Conservation (phyloP, 805 yeast genomes). For the Isabelozyma gotoi region DNA sequence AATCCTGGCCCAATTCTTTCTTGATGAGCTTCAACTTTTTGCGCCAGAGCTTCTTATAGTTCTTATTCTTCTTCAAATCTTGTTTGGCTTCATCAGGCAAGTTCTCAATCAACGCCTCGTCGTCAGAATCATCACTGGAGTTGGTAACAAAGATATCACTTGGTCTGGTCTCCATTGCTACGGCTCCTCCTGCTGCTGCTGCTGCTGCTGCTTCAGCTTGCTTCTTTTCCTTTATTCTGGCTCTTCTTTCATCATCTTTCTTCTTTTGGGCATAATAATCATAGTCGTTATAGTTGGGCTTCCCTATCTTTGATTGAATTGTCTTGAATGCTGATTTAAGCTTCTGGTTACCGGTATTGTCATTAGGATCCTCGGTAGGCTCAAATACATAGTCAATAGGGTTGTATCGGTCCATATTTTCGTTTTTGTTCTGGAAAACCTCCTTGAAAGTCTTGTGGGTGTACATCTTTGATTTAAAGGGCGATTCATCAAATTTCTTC, state of each 20-base stretch:
- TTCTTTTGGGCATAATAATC: constrained; percentile 30
- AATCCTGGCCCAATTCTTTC: constrained; percentile 3
- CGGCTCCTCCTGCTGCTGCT: constrained; percentile 1
- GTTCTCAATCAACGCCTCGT: neutral
- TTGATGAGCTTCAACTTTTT: constrained; percentile 1
- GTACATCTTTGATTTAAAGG: constrained; percentile 33
- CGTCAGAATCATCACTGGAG: constrained; percentile 2
- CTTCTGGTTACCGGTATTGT: constrained; percentile 20
- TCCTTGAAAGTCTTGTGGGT: constrained; percentile 40
- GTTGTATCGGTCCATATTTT: constrained; percentile 27
- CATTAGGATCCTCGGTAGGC: constrained; percentile 14
- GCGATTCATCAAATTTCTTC: constrained; percentile 31
- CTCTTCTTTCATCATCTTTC: constrained; percentile 7
- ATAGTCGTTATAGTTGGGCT: constrained; percentile 30
- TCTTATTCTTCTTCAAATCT: constrained; percentile 1
- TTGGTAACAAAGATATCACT: constrained; percentile 1
- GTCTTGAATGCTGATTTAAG: constrained; percentile 26
- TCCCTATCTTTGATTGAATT: constrained; percentile 27
- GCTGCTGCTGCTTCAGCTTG: constrained; percentile 3
- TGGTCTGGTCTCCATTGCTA: constrained; percentile 6
- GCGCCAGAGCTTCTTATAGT: constrained; percentile 1
- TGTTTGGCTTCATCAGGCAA: constrained; percentile 1
- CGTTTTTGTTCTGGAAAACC: constrained; percentile 33
- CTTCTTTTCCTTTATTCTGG: neutral
- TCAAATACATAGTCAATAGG: constrained; percentile 43